Conservation (phyloP, 306 rosid species). For the Cucurbita ficifolia region DNA sequence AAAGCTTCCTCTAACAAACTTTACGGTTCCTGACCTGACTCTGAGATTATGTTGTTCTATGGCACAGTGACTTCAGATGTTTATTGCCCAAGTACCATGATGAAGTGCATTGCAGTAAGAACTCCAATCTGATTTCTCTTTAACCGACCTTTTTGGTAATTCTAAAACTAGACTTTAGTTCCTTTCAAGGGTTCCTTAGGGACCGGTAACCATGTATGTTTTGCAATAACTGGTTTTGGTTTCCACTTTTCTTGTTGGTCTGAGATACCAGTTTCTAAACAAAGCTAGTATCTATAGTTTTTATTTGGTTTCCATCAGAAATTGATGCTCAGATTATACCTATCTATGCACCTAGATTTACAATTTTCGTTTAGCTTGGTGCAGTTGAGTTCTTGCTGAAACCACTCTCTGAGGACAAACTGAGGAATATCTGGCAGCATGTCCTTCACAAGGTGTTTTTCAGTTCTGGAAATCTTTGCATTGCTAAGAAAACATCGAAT, state of each 20-base stretch:
- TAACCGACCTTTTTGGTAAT: background rate
- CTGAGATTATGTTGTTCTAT: constrained; percentile 4
- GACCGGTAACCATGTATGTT: background rate
- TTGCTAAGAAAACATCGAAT: background rate
- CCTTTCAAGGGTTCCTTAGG: background rate
- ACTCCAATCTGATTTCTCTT: background rate
- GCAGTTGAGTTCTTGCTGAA: constrained; percentile 81
- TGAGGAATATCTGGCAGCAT: constrained; percentile 96
- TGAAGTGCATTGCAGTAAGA: constrained; percentile 96
- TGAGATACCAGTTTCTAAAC: background rate
- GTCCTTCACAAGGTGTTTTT: constrained; percentile 81
- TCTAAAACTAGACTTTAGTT: background rate
- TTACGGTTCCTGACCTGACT: constrained; percentile 9
- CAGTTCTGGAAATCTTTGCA: background rate
- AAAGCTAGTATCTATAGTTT: background rate
- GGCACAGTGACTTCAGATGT: constrained; percentile 62
- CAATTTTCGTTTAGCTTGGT: constrained; percentile 49
- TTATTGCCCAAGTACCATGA: constrained; percentile 73
- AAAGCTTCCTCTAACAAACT: background rate
- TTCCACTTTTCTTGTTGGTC: background rate
- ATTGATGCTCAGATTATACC: background rate
- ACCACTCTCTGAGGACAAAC: constrained; percentile 90
- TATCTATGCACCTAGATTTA: background rate
- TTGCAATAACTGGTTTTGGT: background rate
- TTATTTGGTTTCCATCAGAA: background rate